Conservation (phyloP, 345 rosid genomes). For the Rhodamnia argentea region DNA sequence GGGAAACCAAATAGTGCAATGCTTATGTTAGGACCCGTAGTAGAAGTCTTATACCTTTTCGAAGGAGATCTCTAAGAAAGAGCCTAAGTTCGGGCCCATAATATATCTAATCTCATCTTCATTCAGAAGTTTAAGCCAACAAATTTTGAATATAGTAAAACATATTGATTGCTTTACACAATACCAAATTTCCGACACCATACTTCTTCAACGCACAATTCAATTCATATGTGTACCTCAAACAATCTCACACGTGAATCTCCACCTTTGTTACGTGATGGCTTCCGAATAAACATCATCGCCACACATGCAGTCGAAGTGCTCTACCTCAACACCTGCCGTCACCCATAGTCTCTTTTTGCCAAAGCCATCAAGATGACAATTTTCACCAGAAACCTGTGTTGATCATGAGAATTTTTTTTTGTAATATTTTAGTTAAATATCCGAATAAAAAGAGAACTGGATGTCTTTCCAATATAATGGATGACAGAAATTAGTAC, state of each 20-base stretch:
- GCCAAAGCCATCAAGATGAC: neutral
- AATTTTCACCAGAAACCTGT: neutral
- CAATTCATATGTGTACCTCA: neutral
- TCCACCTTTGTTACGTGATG: neutral
- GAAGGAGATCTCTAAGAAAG: neutral
- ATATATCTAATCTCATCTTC: neutral
- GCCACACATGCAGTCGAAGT: neutral
- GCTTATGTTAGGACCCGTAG: neutral
- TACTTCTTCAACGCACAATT: neutral
- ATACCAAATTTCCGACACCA: neutral
- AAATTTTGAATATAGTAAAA: neutral
- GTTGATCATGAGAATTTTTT: neutral
- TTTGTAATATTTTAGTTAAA: neutral
- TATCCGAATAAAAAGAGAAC: neutral
- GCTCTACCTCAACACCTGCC: neutral
- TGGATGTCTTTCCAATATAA: neutral
- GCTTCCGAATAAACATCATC: neutral
- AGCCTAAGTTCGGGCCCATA: neutral
- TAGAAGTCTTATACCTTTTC: neutral
- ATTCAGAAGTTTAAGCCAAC: neutral
- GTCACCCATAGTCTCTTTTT: neutral
- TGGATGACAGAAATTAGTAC: neutral
- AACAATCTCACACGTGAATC: neutral
- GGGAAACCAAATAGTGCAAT: neutral
- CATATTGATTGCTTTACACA: neutral